Base-by-base conservation (phyloP, 345 rosid species). In the Citrus sinensis region DNA sequence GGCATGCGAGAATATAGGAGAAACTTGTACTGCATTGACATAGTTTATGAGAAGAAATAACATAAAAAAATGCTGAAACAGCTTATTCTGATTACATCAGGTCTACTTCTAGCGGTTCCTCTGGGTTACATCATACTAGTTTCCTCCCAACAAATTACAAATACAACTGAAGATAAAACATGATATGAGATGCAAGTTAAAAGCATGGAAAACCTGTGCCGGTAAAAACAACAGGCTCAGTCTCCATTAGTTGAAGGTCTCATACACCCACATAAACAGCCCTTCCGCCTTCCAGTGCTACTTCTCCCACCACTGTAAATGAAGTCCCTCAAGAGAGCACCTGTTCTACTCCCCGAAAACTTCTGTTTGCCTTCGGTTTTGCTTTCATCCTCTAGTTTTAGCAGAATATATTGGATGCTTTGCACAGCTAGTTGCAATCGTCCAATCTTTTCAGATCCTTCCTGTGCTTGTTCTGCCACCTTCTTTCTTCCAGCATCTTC, bases 351-450 rank as follows among this genome's bases (percentile, higher is more conserved):
- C 75, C 80, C 90, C 0, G 88, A 82, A 80, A 89, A 83, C 78
- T 75, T 81, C 74, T 78, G 61, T 76, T 85, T 92, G 73, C 84
- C 91, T 78, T 79, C 86, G 78, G 78, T 82, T 77, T 88, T 92
- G 78, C 77, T 86, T 81, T 91, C 93, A 10, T 85, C 94, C 76
- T 95, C 97, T 29, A 92, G 88, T 88, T 90, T 90, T 80, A 88
- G 84, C 82, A 95, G 72, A 71, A 90, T 66, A 79, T 84, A 82
- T 77, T 91, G 92, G 37, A 93, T 76, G 82, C 85, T 88, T 85
- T 92, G 95, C 88, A 95, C 89, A 81, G 93, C 94, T 71, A 90
- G 81, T 85, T 87, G 91, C 90, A 93, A 42, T 74, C 87, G 81
- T 59, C 92, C 94, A 0, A 92, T 88, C 89, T 90, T 93, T 87